These are phyloP conservation scores for Sporothrix inflata DNA, from an alignment of 2,329 filamentous ascomycete species.

Conservation along the genomic window DNA sequence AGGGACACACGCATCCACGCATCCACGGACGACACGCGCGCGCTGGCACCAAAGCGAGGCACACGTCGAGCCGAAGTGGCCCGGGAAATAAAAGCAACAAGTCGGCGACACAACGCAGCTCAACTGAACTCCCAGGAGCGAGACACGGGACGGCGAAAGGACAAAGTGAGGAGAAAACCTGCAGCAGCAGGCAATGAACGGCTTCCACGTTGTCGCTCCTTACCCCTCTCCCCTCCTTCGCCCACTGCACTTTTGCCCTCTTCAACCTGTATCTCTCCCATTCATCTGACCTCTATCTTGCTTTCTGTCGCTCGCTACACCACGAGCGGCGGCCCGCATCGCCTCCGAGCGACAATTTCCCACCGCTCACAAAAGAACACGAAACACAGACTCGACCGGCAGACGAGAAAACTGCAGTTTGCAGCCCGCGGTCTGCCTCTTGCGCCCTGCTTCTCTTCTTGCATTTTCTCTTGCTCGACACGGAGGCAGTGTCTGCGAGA, in stretches of 20 bases:
- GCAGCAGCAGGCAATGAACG: slow-evolving; percentile 33
- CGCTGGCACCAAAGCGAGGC: background rate
- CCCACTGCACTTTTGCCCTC: background rate
- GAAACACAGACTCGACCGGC: slow-evolving; percentile 16
- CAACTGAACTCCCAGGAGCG: background rate
- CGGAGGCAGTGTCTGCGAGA: background rate
- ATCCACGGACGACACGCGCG: background rate
- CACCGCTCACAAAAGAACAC: slow-evolving; percentile 30
- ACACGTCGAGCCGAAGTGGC: slow-evolving; percentile 3
- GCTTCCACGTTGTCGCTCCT: slow-evolving; percentile 32
- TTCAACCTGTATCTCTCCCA: background rate
- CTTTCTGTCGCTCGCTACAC: slow-evolving; percentile 6
- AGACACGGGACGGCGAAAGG: slow-evolving; percentile 21
- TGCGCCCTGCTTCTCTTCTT: background rate
- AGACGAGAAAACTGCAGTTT: background rate
- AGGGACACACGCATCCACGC: background rate
- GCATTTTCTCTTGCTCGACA: background rate
- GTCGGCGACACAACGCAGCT: slow-evolving; percentile 16
- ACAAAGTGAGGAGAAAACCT: slow-evolving; percentile 4
- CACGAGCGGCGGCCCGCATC: slow-evolving; percentile 20
- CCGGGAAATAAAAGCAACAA: background rate
- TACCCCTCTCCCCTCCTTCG: background rate
- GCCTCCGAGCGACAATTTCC: slow-evolving; percentile 19
- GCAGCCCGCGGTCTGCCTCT: background rate
- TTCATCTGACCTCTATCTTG: background rate